Conservation (phyloP, 179 eudicot genomes). For the Drosera spatulata region DNA sequence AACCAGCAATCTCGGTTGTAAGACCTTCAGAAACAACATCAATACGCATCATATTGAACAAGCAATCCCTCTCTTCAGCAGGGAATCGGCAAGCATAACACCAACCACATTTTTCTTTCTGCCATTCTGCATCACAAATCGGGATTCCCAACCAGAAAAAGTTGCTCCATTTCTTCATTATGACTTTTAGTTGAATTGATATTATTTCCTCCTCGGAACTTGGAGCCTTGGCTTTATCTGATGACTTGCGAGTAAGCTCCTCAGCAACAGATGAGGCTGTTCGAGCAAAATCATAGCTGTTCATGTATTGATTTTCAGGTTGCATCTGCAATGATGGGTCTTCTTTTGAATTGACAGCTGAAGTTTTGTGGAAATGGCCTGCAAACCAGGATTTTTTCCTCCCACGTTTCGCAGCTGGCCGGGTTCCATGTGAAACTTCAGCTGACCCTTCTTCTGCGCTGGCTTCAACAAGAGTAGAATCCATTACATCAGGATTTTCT, state of each 20-base stretch:
- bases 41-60: slow-evolving; percentile 36
- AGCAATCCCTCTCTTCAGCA: slow-evolving; percentile 63
- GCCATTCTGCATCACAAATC: slow-evolving; percentile 25
- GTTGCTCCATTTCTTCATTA: slow-evolving; percentile 40
- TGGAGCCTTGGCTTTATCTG: slow-evolving; percentile 30
- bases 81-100: slow-evolving; percentile 75
- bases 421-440: slow-evolving; percentile 43
- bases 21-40: slow-evolving; percentile 32
- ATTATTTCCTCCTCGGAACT: slow-evolving; percentile 62
- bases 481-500: slow-evolving; percentile 2
- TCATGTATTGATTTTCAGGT: slow-evolving; percentile 30
- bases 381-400: slow-evolving; percentile 26
- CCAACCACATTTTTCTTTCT: slow-evolving; percentile 93
- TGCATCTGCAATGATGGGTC: slow-evolving; percentile 16
- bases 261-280: slow-evolving; percentile 56
- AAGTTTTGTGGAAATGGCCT: slow-evolving; percentile 9
- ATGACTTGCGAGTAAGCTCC: slow-evolving; percentile 50
- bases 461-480: slow-evolving; percentile 11
- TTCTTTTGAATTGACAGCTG: slow-evolving; percentile 13
- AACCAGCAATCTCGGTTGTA: slow-evolving; percentile 32
- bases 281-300: slow-evolving; percentile 63
- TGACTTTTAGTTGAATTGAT: slow-evolving; percentile 62
- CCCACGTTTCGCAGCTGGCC: slow-evolving; percentile 19
- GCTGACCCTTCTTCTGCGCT: slow-evolving; percentile 44
- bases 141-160: slow-evolving; percentile 55